Conservation (phyloP, 495 filamentous ascomycete genomes). For the Neurospora pannonica region DNA sequence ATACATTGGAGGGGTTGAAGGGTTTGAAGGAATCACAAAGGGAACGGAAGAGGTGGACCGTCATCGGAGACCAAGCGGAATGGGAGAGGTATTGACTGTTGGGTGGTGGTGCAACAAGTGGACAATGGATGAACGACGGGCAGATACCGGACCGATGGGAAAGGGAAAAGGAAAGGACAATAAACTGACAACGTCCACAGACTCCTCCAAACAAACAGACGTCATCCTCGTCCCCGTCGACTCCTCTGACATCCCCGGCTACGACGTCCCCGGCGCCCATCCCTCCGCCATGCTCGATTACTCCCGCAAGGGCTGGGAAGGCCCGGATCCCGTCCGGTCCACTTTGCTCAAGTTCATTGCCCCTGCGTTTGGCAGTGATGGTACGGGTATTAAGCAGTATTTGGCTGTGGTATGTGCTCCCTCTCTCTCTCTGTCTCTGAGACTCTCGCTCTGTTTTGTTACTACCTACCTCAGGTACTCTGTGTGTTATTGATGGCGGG, state of each 20-base stretch:
- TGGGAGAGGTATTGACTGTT: background rate
- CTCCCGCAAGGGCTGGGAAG: background rate
- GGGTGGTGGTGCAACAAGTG: background rate
- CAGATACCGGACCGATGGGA: background rate
- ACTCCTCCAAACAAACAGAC: background rate
- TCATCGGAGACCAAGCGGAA: background rate
- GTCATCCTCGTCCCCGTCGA: background rate
- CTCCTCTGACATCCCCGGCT: background rate
- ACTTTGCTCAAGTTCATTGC: background rate
- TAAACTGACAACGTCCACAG: background rate
- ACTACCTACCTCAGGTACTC: background rate
- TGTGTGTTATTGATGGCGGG: background rate
- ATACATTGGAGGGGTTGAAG: background rate
- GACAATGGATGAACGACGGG: background rate
- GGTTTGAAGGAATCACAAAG: background rate
- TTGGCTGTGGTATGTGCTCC: background rate
- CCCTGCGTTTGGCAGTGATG: background rate
- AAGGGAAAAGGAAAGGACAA: background rate
- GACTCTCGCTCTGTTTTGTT: background rate
- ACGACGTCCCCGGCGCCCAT: background rate
- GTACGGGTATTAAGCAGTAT: background rate
- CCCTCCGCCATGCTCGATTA: background rate
- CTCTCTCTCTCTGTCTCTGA: background rate
- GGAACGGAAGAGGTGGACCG: background rate
- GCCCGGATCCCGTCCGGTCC: background rate